Conservation (phyloP, 75 land plant species). For the Adiantum capillusveneris region DNA sequence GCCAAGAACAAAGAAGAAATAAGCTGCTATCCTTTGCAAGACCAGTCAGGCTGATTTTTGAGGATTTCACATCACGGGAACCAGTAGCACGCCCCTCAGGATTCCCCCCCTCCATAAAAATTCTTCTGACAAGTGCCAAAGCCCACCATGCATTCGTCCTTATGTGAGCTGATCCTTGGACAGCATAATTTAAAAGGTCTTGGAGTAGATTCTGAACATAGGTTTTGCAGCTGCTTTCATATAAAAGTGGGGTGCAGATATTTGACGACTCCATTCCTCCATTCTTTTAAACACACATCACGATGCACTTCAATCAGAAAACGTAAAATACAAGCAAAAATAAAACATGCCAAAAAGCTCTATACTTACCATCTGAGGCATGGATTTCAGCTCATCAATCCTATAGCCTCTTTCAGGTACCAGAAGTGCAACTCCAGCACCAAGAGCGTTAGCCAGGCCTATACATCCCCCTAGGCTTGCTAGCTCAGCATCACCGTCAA, state of each 20-base stretch:
- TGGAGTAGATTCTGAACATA: neutral
- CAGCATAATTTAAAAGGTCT: neutral
- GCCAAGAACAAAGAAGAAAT: neutral
- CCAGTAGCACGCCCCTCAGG: neutral
- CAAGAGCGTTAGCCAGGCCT: neutral
- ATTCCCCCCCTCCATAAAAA: neutral
- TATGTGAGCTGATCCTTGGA: neutral
- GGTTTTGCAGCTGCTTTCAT: neutral
- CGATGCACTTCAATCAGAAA: too few relatives aligned
- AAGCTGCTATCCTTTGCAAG: neutral
- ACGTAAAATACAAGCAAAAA: too few relatives aligned
- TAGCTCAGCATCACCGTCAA: neutral
- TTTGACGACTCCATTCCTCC: neutral
- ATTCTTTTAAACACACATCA: neutral
- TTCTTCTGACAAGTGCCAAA: neutral
- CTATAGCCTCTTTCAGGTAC: neutral
- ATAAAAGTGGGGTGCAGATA: neutral
- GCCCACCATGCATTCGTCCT: neutral
- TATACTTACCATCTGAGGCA: neutral
- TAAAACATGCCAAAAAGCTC: too few relatives aligned
- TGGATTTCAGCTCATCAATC: neutral
- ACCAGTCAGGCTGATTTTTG: neutral
- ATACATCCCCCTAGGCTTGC: neutral
- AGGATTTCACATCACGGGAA: neutral
- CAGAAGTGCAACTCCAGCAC: constrained; percentile 2